Conservation (phyloP, 2,329 filamentous ascomycete genomes). For the Colletotrichum lentis region DNA sequence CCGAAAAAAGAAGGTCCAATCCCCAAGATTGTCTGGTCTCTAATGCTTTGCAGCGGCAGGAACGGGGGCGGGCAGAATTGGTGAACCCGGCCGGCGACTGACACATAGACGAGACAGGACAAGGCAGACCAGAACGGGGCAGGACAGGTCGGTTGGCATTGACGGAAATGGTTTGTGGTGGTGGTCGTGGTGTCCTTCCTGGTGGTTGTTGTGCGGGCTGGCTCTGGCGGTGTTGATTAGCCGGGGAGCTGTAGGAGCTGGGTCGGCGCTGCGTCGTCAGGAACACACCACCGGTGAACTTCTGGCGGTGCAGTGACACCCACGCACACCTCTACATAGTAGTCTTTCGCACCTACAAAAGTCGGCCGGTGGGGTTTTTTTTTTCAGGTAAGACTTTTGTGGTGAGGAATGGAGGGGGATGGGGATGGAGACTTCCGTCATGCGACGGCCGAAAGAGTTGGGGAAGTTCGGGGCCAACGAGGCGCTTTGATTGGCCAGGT, state of each 20-base stretch:
- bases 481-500: conserved; percentile 29
- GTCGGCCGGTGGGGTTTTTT: not conserved
- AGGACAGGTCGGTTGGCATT: not conserved
- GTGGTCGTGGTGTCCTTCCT: not conserved
- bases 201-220: not conserved
- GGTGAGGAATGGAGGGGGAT: conserved; percentile 34
- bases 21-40: conserved; percentile 9
- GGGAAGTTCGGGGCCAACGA: conserved; percentile 41
- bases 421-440: conserved; percentile 38
- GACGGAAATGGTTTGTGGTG: not conserved
- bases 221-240: not conserved
- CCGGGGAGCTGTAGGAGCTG: not conserved
- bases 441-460: conserved; percentile 43
- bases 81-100: conserved; percentile 1
- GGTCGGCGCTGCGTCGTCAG: conserved; percentile 5
- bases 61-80: conserved; percentile 24
- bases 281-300: conserved; percentile 10
- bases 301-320: conserved; percentile 9
- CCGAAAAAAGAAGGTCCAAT: conserved; percentile 17
- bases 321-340: not conserved
- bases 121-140: no score
- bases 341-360: not conserved
- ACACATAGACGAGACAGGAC: conserved; percentile 5
- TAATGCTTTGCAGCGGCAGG: conserved; percentile 28
- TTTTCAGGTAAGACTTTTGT: conserved; percentile 12